Base-by-base conservation (phyloP, 371 early-diverging fungal genomes). In the Circinella umbellata region DNA sequence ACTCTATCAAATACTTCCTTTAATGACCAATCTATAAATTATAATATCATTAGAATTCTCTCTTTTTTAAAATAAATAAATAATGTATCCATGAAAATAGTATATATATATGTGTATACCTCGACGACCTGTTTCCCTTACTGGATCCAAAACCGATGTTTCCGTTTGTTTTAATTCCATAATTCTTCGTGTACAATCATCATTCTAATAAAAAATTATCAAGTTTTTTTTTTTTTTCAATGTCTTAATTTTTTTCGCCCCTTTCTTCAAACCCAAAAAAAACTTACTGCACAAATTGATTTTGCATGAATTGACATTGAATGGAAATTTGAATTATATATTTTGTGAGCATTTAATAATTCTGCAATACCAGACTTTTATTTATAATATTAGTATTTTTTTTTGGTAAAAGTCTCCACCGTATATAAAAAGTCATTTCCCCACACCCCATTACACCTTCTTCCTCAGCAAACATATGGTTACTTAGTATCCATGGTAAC, bases 241-340 rank as follows among this genome's bases (percentile, higher is more conserved):
- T 42, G 42, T 11, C 42, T 9, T 42, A 11, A 1, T 42, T 6
- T 6, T 9, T 42, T 9, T 3, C 2, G 42, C 11, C 42, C 11
- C 42, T 42, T 42, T 9, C 8, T 35, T 15, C 34, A 27, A 15
- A 27, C 11, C 14, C 27, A 17, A 15, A 2, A 48, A 68, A 4
- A 34, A 55, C 78, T 79, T 81, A 87, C 89, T 64, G 80, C 71
- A 64, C 91, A 91, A 11, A 83, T 73, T 3, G 86, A 86, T 54
- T 76, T 81, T 17, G 87, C 87, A 73, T 85, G 90, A 34, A 94
- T 86, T 1, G 87, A 87, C 94, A 97, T 95, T 3, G 97, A 94
- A 71, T 95, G 94, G 71, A 90, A 98, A 71, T 94, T 86, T 36
- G 93, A 88, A 71, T 98, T 95, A 73, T 92, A 97, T 8, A 98